Percentiles rank a stretch among this genome's conserved stretches.
Conservation (phyloP, 208 protist species). For the Phytomonas sp. region DNA sequence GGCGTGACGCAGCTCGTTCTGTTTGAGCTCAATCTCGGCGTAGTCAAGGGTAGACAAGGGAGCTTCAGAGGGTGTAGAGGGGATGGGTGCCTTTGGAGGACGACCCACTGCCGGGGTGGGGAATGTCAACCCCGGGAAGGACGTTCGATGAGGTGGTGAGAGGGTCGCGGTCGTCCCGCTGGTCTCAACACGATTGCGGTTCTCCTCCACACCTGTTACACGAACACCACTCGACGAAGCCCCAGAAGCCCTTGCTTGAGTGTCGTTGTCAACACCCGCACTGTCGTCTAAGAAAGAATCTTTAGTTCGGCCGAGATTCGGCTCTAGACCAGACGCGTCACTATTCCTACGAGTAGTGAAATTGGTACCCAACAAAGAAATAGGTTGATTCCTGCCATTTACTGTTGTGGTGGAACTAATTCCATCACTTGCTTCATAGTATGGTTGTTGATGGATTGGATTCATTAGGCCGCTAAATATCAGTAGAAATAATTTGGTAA, state of each 20-base stretch:
- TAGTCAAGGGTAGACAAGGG: slow-evolving; percentile 39
- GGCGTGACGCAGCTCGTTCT: slow-evolving; percentile 68
- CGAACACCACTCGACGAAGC: background rate
- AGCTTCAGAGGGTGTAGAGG: slow-evolving; percentile 1
- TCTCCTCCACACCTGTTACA: background rate
- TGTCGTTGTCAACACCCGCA: background rate
- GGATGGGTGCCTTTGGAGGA: background rate
- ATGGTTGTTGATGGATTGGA: background rate
- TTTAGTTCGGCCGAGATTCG: background rate
- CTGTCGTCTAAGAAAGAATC: background rate
- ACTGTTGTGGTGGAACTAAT: background rate
- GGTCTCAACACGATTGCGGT: background rate
- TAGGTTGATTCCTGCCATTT: background rate
- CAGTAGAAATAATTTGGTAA: background rate
- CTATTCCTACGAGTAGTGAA: background rate
- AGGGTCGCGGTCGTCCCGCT: background rate
- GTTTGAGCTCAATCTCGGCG: slow-evolving; percentile 75
- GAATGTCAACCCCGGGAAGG: background rate
- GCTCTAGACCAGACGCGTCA: background rate
- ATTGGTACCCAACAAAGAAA: background rate
- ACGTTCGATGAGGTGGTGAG: background rate
- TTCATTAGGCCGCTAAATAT: background rate
- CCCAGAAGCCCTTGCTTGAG: background rate
- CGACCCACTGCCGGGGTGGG: too few species aligned
- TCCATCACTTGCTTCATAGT: background rate